Evolutionary conservation across 2,329 filamentous ascomycete genomes (phyloP).

Genomic region (Fusarium sp.): DNA sequence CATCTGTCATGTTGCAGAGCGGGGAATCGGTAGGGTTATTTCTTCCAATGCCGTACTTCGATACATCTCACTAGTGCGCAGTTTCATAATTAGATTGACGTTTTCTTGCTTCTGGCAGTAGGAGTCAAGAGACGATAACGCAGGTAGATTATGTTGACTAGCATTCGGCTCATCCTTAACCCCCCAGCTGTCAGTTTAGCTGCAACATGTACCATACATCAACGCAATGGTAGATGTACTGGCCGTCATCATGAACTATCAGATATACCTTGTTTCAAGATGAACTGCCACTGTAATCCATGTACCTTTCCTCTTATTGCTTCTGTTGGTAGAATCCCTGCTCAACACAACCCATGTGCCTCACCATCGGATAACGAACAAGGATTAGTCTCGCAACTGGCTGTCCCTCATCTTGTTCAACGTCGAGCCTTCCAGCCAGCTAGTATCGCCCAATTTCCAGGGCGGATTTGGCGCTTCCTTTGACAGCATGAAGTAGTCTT

Average conservation of each 20-base stretch:
- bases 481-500: rapidly evolving
- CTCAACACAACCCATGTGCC: neutral
- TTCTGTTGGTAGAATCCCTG: neutral
- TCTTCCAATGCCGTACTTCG: neutral
- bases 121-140: neutral
- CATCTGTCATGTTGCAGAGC: neutral
- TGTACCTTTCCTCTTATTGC: neutral
- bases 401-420: neutral
- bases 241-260: neutral
- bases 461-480: neutral
- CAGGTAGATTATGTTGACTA: neutral
- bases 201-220: neutral
- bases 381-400: neutral
- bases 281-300: neutral
- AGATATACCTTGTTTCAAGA: neutral
- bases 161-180: neutral
- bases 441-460: neutral
- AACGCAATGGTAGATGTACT: neutral
- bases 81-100: neutral
- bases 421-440: neutral
- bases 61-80: neutral
- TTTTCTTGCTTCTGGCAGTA: neutral
- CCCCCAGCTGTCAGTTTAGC: neutral
- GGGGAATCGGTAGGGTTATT: neutral
- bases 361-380: neutral